These are phyloP conservation scores for Alternaria gansuensis DNA, from an alignment of 2,329 filamentous ascomycete genomes.

Conservation along the genomic window DNA sequence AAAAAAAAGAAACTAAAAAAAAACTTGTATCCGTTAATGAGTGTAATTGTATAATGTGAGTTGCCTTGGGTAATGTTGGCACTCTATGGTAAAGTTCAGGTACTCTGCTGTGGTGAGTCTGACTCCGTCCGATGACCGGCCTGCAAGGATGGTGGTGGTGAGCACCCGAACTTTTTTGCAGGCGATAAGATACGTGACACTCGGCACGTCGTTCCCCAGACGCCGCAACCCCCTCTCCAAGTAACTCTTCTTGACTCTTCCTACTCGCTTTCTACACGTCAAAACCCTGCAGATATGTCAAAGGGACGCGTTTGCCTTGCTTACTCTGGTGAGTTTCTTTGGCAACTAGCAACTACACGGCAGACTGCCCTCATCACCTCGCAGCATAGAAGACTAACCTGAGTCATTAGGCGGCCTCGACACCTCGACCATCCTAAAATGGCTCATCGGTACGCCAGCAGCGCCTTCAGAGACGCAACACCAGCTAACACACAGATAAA, in stretches of 20 bases:
- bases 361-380: neutral
- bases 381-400: conserved; percentile 31
- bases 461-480: neutral
- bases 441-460: conserved; percentile 46
- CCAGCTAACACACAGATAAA: conserved; percentile 22
- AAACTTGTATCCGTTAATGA: too few relatives aligned
- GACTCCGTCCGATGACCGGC: conserved; percentile 33
- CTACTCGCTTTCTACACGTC: conserved; percentile 15
- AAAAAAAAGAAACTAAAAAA: too few relatives aligned
- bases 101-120: neutral
- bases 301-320: conserved; percentile 60
- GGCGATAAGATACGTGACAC: conserved; percentile 32
- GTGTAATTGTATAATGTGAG: too few relatives aligned
- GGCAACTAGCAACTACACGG: neutral
- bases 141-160: conserved; percentile 26
- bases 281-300: conserved; percentile 39
- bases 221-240: conserved; percentile 25
- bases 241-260: conserved; percentile 8
- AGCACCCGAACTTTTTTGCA: conserved; percentile 28
- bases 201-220: conserved; percentile 27
- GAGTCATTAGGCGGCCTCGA: conserved; percentile 62
- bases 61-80: too few relatives aligned
- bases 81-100: neutral
- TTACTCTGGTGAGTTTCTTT: conserved; percentile 53
- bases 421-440: conserved; percentile 60